Evolutionary conservation across 345 rosid species (phyloP).

Genomic region (Hevea brasiliensis): DNA sequence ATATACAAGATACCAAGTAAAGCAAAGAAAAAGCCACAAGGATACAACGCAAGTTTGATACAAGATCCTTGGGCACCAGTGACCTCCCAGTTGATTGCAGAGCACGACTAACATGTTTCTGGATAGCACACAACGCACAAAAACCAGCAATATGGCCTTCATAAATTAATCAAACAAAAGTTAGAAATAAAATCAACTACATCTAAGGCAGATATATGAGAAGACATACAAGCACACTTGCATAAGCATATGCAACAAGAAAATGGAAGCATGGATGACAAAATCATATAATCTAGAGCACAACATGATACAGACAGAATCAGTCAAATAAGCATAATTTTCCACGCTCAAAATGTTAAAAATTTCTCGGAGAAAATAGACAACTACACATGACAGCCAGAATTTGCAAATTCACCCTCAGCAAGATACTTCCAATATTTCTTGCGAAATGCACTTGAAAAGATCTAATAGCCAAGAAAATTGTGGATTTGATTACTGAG

Average conservation of each 20-base stretch:
- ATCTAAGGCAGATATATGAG: not conserved
- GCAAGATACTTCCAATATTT: not conserved
- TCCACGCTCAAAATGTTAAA: not conserved
- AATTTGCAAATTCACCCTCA: not conserved
- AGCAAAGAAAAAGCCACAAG: constrained; percentile 28
- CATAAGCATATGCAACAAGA: not conserved
- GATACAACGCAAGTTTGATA: constrained; percentile 90
- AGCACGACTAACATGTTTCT: constrained; percentile 86
- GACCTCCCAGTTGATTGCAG: constrained; percentile 68
- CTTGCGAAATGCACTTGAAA: not conserved
- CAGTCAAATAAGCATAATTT: not conserved
- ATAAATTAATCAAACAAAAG: constrained; percentile 17
- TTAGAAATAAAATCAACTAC: not conserved
- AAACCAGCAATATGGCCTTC: constrained; percentile 91
- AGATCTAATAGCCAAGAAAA: not conserved
- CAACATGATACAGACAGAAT: not conserved
- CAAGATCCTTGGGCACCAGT: constrained; percentile 79
- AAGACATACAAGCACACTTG: not conserved
- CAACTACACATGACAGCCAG: not conserved
- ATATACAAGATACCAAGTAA: not conserved
- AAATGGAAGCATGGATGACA: not conserved
- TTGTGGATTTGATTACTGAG: not conserved
- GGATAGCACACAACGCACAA: constrained; percentile 97
- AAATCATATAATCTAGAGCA: not conserved
- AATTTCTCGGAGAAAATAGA: not conserved